Evolutionary conservation across 1,284 basidiomycete species (phyloP), one percentile per base, ranked within the genome.

Genomic region (Irpex lacteus): DNA sequence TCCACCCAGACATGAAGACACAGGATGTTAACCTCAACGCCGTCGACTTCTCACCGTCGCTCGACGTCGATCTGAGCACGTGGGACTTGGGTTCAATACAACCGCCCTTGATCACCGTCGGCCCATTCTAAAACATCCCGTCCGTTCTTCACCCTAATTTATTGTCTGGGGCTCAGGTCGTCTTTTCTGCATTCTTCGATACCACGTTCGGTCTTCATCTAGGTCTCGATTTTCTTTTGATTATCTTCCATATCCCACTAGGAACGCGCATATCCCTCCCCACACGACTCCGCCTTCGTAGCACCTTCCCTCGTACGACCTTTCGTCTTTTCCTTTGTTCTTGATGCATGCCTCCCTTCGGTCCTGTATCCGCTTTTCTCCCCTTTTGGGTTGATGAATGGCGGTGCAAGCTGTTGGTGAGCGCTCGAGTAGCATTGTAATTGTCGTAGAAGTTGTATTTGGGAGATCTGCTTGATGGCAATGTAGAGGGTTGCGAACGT

Each of bases 371-470:
- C 36, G 67, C 59, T 67, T 68, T 76, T 79, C 77, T 79, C 78
- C 77, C 76, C 75, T 73, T 70, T 11, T 63, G 73, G 78, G 77
- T 79, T 72, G 78, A 79, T 62, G 78, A 78, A 75, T 70, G 56
- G 71, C 11, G n/a, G 68, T 60, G 63, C 65, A 60, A 5, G 64
- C 64, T 62, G 71, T 69, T 64, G 73, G 79, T 80, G 79, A 80
- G 79, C 79, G 78, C 77, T 72, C 72, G 66, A 62, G 68, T 63
- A 54, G 59, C 57, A 40, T 50, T 36, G 63, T 64, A 9, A 58
- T 9, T 61, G 38, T 63, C 18, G 50, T 60, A 53, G 44, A 21
- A 60, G 18, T 60, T 21, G 18, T 32, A 18, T 9, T 19, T 18
- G 21, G 50, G 13, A 38, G 59, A 38, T 26, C 37, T 60, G 7